phyloP scores from a whole-genome alignment of 345 rosid genomes.

The Durio zibethinus region DNA sequence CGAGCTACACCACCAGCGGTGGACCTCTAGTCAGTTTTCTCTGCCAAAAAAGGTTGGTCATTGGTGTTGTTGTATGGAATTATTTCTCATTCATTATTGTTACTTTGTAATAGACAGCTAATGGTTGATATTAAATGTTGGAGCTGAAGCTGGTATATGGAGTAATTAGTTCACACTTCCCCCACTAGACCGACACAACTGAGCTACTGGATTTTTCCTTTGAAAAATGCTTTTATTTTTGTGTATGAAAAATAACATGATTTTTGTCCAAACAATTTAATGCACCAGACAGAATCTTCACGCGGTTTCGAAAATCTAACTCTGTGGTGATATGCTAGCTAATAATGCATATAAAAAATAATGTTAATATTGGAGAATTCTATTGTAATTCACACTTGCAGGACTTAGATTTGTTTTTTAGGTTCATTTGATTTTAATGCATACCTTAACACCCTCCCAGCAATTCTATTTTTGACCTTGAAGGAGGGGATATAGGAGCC shows the following conservation, averaged over 20 bases:
- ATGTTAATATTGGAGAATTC: too few relatives aligned
- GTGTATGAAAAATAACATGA: background rate
- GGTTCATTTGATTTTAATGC: background rate
- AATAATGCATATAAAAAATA: background rate
- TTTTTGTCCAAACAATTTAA: background rate
- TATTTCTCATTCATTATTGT: background rate
- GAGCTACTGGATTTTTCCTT: background rate
- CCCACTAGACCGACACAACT: background rate
- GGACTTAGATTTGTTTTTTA: slow-evolving; percentile 16
- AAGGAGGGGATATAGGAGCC: background rate
- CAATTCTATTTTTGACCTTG: background rate
- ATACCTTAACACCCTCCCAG: background rate
- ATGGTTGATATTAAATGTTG: background rate
- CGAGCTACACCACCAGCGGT: background rate
- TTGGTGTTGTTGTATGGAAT: background rate
- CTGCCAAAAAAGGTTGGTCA: background rate
- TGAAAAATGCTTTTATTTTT: background rate
- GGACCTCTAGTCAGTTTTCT: background rate
- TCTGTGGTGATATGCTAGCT: background rate
- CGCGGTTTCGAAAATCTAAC: background rate
- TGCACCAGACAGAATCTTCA: background rate
- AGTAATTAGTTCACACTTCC: background rate
- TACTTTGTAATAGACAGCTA: background rate
- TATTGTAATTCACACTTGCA: slow-evolving; percentile 24
- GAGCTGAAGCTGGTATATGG: background rate